Conservation (phyloP, 768 basidiomycete species). For the Megacollybia marginata region DNA sequence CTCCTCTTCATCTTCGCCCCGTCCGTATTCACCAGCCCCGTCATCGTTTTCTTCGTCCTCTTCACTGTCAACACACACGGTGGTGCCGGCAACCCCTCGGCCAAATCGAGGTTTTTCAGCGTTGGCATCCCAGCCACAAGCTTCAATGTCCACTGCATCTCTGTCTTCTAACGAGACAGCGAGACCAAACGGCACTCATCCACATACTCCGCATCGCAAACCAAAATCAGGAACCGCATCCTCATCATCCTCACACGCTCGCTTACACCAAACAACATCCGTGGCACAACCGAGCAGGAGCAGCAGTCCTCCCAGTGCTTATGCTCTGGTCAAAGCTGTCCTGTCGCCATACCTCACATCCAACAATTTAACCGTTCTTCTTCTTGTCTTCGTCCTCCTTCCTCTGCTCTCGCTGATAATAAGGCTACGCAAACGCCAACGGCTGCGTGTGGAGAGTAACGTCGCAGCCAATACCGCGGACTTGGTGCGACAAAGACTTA, state of each 20-base stretch:
- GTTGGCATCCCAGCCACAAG: conserved; percentile 16
- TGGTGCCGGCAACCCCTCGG: conserved; percentile 46
- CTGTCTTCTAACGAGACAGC: conserved; percentile 30
- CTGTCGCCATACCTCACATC: conserved; percentile 42
- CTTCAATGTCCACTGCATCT: conserved; percentile 29
- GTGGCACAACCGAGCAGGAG: conserved; percentile 7
- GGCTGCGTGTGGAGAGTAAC: conserved; percentile 15
- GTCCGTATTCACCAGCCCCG: conserved; percentile 30
- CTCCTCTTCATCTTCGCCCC: conserved; percentile 25
- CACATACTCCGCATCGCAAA: conserved; percentile 1
- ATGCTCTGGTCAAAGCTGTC: conserved; percentile 40
- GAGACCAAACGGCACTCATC: neutral
- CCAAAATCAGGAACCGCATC: neutral
- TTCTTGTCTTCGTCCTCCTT: conserved; percentile 30
- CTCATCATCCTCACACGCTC: neutral
- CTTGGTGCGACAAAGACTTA: conserved; percentile 42
- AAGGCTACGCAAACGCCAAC: conserved; percentile 40
- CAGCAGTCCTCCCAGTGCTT: conserved; percentile 17
- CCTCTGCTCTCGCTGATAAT: conserved; percentile 40
- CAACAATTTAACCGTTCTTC: conserved; percentile 36
- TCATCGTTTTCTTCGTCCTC: conserved; percentile 62
- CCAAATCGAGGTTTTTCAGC: conserved; percentile 17
- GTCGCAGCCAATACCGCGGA: conserved; percentile 37
- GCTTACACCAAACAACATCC: conserved; percentile 8
- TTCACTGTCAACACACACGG: conserved; percentile 66